These are phyloP conservation scores for Citrullus mucosospermus DNA, from an alignment of 306 rosid genomes.

Conservation along the genomic window DNA sequence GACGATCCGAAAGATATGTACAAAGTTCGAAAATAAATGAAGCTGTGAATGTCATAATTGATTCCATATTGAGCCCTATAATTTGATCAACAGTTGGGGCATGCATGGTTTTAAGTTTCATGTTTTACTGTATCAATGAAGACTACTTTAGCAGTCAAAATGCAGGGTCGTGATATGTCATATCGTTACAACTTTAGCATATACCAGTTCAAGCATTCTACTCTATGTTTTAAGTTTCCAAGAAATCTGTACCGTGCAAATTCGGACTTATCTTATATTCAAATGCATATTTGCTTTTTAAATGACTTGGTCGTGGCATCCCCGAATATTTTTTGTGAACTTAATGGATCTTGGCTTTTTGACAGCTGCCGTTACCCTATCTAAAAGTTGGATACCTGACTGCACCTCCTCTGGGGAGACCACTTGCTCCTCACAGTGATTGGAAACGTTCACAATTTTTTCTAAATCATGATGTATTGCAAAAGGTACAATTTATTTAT, in stretches of 20 bases:
- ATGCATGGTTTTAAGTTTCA: not conserved
- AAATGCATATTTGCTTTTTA: not conserved
- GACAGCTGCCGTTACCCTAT: slow-evolving; percentile 85
- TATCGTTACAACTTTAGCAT: not conserved
- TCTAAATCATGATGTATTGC: slow-evolving; percentile 85
- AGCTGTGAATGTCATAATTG: not conserved
- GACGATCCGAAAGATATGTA: not conserved
- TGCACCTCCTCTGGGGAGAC: slow-evolving; percentile 75
- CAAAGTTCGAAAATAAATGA: not conserved
- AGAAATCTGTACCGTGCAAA: not conserved
- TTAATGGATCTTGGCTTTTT: slow-evolving; percentile 20
- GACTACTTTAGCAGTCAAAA: not conserved
- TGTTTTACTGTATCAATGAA: not conserved
- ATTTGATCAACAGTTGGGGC: not conserved
- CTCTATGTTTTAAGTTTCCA: not conserved
- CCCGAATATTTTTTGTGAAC: slow-evolving; percentile 13
- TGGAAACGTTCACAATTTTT: slow-evolving; percentile 88
- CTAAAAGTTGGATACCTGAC: slow-evolving; percentile 87
- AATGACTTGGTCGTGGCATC: not conserved
- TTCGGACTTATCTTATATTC: not conserved
- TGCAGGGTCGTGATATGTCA: not conserved
- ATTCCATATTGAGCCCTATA: not conserved
- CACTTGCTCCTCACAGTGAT: slow-evolving; percentile 79
- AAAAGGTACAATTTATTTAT: slow-evolving; percentile 37
- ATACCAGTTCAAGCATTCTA: not conserved